Conservation (phyloP, 768 basidiomycete species). For the Kwoniella dendrophila region DNA sequence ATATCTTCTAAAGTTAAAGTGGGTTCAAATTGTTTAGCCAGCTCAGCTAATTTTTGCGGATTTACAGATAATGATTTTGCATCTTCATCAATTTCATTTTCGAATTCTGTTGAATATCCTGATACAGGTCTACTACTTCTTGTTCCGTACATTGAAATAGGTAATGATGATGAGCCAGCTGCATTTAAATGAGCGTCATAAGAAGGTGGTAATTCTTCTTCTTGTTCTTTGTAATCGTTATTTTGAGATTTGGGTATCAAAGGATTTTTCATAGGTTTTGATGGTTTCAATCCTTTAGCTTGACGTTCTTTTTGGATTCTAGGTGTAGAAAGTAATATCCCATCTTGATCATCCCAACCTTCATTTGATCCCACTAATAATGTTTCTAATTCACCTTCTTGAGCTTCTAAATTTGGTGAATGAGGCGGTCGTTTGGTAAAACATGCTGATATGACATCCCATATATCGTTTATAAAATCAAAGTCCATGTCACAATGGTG, state of each 20-base stretch:
- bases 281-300: conserved; percentile 1
- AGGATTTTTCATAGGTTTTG: conserved; percentile 6
- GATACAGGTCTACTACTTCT: background rate
- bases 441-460: background rate
- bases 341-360: conserved; percentile 4
- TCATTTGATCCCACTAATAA: background rate
- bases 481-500: background rate
- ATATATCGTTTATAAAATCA: background rate
- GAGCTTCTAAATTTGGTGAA: background rate
- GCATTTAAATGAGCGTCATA: background rate
- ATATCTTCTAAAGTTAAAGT: conserved; percentile 19
- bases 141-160: background rate
- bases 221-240: background rate
- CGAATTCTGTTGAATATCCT: conserved; percentile 5
- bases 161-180: background rate
- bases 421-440: background rate
- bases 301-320: conserved; percentile 4
- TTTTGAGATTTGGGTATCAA: background rate
- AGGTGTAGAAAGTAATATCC: background rate
- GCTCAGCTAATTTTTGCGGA: conserved; percentile 2
- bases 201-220: conserved; percentile 1
- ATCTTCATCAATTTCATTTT: conserved; percentile 13
- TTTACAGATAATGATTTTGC: conserved; percentile 12
- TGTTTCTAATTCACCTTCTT: conserved; percentile 20
- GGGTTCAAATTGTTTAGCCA: conserved; percentile 20